Evolutionary conservation across 768 basidiomycete species (phyloP).

Genomic region (Phlebiopsis flavidoalba): DNA sequence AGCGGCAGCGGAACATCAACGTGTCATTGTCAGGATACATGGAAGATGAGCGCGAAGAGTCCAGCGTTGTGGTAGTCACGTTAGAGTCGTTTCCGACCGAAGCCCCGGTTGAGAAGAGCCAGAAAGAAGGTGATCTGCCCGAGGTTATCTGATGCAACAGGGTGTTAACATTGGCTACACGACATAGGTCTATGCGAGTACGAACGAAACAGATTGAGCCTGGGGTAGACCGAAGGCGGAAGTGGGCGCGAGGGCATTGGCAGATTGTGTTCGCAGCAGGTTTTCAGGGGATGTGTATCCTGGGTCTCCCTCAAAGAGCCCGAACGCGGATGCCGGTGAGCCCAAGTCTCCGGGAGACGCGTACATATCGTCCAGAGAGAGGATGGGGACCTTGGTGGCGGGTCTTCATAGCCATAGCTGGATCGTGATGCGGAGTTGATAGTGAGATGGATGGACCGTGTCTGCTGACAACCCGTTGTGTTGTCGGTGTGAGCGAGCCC

Average conservation of each 20-base stretch:
- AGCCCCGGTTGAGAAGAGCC: not conserved
- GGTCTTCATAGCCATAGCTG: constrained; percentile 15
- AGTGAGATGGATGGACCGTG: constrained; percentile 19
- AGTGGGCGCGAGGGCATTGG: not conserved
- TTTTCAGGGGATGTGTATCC: not conserved
- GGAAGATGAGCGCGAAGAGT: constrained; percentile 14
- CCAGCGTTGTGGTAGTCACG: constrained; percentile 10
- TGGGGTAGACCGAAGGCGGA: constrained; percentile 5
- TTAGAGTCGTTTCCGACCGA: constrained; percentile 9
- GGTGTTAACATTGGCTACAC: not conserved
- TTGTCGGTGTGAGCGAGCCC: not conserved
- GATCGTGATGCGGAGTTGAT: constrained; percentile 18
- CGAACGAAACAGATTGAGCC: constrained; percentile 3
- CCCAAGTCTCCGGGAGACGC: constrained; percentile 6
- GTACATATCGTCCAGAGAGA: constrained; percentile 17
- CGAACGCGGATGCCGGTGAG: not conserved
- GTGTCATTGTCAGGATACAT: constrained; percentile 12
- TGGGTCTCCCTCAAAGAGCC: not conserved
- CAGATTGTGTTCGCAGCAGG: not conserved
- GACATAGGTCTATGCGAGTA: not conserved
- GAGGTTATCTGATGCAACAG: not conserved
- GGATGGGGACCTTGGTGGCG: constrained; percentile 16
- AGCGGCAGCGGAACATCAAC: not conserved
- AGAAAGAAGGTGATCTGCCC: constrained; percentile 7
- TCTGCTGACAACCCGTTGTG: constrained; percentile 9